Evolutionary conservation across 129 eudicot genomes (phyloP).

Genomic region (Helianthus annuus): HanXRQr2.0-SUNRISE NC_035436.2:155620267-155620766

Average conservation of each 20-base stretch:
- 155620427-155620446: constrained; percentile 6
- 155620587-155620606: constrained; percentile 44
- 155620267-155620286: too few species aligned
- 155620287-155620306: too few species aligned
- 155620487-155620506: constrained; percentile 53
- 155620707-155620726: constrained; percentile 71
- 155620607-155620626: constrained; percentile 35
- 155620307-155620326: too few species aligned
- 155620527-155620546: constrained; percentile 72
- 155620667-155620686: constrained; percentile 71
- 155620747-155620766: background rate
- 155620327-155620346: too few species aligned
- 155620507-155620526: constrained; percentile 63
- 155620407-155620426: background rate
- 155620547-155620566: constrained; percentile 64
- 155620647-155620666: constrained; percentile 67
- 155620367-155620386: background rate
- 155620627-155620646: constrained; percentile 33
- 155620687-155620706: constrained; percentile 70
- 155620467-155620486: constrained; percentile 39
- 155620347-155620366: background rate
- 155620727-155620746: constrained; percentile 55
- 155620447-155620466: background rate
- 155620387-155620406: constrained; percentile 2
- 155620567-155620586: constrained; percentile 43